Percentiles rank a stretch among this genome's conserved stretches.
Evolutionary conservation across 2,329 filamentous ascomycete genomes (phyloP).

Genomic region (Lojkania enalia): DNA sequence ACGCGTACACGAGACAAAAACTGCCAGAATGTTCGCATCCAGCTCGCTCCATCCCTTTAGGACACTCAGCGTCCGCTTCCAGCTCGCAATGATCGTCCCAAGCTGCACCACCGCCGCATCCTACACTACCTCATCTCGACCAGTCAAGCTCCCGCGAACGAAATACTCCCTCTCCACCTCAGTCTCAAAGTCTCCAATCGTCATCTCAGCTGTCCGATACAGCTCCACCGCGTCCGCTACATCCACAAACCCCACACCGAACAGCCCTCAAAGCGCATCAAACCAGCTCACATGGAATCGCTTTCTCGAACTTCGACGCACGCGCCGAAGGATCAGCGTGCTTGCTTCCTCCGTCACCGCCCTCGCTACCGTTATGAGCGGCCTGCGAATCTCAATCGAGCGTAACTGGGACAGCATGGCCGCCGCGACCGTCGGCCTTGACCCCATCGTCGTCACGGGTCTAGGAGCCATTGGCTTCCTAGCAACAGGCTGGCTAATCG

Average conservation of each 20-base stretch:
- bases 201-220: conserved; percentile 18
- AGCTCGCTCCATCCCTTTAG: conserved; percentile 37
- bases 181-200: background rate
- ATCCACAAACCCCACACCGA: conserved; percentile 18
- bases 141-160: conserved; percentile 24
- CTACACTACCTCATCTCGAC: conserved; percentile 35
- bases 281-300: conserved; percentile 71
- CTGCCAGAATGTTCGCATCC: conserved; percentile 34
- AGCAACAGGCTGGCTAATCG: conserved; percentile 84
- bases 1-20: conserved; percentile 1
- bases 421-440: conserved; percentile 76
- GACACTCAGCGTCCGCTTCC: conserved; percentile 33
- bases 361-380: conserved; percentile 62
- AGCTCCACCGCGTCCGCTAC: conserved; percentile 28
- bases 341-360: conserved; percentile 72
- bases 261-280: conserved; percentile 17
- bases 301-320: conserved; percentile 88
- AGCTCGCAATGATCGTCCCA: conserved; percentile 29
- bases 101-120: conserved; percentile 26
- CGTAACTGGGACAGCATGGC: conserved; percentile 68
- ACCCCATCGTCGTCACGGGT: conserved; percentile 84
- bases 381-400: conserved; percentile 68
- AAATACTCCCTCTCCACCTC: conserved; percentile 16
- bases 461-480: conserved; percentile 75
- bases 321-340: conserved; percentile 81